Evolutionary conservation across 2,329 filamentous ascomycete genomes (phyloP).

Genomic region (Penicillium sp.): DNA sequence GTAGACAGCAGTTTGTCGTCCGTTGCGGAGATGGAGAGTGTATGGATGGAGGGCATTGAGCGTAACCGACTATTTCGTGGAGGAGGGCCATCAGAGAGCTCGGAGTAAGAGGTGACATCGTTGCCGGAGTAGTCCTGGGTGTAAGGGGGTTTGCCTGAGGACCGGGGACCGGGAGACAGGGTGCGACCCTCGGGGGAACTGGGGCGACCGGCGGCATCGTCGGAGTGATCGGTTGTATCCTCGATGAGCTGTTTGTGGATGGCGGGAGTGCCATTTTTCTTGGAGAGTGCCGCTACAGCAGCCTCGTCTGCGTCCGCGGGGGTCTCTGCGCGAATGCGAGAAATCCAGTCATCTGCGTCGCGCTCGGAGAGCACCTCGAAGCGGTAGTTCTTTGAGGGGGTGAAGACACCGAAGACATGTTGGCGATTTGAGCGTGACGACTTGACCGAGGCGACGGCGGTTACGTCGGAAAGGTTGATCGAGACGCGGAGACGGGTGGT

Average conservation of each 20-base stretch:
- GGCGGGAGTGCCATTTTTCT: constrained; percentile 18
- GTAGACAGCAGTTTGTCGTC: constrained; percentile 32
- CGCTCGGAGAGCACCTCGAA: constrained; percentile 71
- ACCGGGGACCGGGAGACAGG: constrained; percentile 27
- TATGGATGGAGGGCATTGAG: constrained; percentile 31
- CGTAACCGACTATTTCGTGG: constrained; percentile 28
- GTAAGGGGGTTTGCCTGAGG: constrained; percentile 32
- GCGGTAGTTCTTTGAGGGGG: constrained; percentile 86
- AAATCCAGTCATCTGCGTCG: constrained; percentile 85
- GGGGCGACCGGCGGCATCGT: constrained; percentile 34
- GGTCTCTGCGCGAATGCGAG: constrained; percentile 73
- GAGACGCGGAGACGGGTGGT: constrained; percentile 88
- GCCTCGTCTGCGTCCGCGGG: constrained; percentile 87
- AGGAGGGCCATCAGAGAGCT: constrained; percentile 68
- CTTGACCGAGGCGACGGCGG: constrained; percentile 82
- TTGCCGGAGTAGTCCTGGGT: constrained; percentile 61
- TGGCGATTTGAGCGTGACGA: constrained; percentile 84
- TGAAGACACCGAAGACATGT: constrained; percentile 90
- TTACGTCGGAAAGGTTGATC: constrained; percentile 83
- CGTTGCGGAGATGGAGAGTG: constrained; percentile 30
- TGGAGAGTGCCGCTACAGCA: constrained; percentile 61
- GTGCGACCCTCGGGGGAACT: constrained; percentile 38
- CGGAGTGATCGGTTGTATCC: constrained; percentile 45
- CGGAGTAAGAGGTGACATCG: constrained; percentile 76
- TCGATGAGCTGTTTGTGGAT: constrained; percentile 33